Base-by-base conservation (phyloP, 495 filamentous ascomycete genomes). In the Neurospora terricola region DNA sequence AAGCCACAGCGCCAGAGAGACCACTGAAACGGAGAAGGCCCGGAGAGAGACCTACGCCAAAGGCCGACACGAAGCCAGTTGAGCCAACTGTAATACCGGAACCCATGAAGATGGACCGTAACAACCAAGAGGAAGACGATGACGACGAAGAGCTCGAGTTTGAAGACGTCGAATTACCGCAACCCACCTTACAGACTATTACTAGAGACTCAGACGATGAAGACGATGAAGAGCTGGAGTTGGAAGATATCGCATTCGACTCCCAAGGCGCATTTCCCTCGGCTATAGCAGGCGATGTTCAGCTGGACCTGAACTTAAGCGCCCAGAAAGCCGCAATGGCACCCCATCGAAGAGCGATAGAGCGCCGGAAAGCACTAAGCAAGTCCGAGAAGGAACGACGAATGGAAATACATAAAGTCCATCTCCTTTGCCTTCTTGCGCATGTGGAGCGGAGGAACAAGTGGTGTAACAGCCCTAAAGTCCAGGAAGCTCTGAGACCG, bases 391-490 rank as follows among this genome's bases (percentile, higher is more conserved):
- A 87, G 76, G 88, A 86, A 69, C 80, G 88, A 12, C 87, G 94
- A 45, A 80, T 96, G 36, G 88, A 96, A 73, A 83, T 93, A 39
- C 96, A 99, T 78, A 97, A 97, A 81, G 83, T 88, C 75, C 94
- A 99, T 83, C 68, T 98, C 3, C 84, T 97, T 39, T 96, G 93
- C 76, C 84, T 98, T 1, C 79, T 98, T 38, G 85, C 85, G 5
- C 93, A 98, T 80, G 88, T 91, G 23, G 86, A 90, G 74, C 81
- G 87, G 34, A 88, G 94, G 48, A 98, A 97, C 78, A 80, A 84
- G 71, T 98, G 95, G 95, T 98, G 94, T 78, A 97, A 97, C 80
- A 90, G 96, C 79, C 74, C 84, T 16, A 79, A 84, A 73, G 84
- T 91, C 43, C 91, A 96, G 79, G 81, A 80, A 40, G 84, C 82